These are phyloP conservation scores for Brettanomyces sp. DNA, from an alignment of 805 yeast species.

Conservation along the genomic window DNA sequence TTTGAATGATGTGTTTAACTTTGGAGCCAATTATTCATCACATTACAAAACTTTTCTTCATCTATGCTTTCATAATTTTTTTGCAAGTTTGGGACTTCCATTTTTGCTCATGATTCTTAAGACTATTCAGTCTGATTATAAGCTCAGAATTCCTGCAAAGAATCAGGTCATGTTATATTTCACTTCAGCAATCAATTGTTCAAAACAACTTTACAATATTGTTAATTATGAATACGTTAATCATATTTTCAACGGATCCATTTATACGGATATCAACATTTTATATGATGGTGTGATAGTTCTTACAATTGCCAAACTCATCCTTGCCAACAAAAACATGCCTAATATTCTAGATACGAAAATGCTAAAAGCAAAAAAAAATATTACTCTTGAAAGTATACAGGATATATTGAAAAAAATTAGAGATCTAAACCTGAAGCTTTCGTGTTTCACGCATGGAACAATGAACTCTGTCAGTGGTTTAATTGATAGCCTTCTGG, in stretches of 20 bases:
- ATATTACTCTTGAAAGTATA: conserved; percentile 2
- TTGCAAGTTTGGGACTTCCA: conserved; percentile 4
- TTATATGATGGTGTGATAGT: conserved; percentile 5
- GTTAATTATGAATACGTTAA: conserved; percentile 1
- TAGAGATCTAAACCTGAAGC: neutral
- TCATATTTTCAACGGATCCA: conserved; percentile 4
- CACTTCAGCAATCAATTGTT: conserved; percentile 5
- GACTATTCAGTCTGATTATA: neutral
- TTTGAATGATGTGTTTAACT: neutral
- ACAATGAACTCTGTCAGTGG: neutral
- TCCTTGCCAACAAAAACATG: neutral
- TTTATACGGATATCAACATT: conserved; percentile 3
- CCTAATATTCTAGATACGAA: conserved; percentile 1
- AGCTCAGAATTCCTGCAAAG: neutral
- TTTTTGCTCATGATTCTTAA: conserved; percentile 4
- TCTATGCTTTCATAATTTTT: conserved; percentile 5
- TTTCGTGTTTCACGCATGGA: conserved; percentile 2
- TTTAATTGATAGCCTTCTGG: neutral
- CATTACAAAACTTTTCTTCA: conserved; percentile 1
- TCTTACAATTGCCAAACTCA: conserved; percentile 3
- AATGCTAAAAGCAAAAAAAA: neutral
- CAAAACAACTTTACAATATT: conserved; percentile 4
- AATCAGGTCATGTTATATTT: conserved; percentile 2
- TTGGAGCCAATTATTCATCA: neutral
- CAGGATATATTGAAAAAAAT: conserved; percentile 2